A percentile compares a stretch with the other conserved stretches of the same genome.
Evolutionary conservation across 192 early-diverging fungal genomes (phyloP).

Genomic region (Chytriomyces hyalinus): DNA sequence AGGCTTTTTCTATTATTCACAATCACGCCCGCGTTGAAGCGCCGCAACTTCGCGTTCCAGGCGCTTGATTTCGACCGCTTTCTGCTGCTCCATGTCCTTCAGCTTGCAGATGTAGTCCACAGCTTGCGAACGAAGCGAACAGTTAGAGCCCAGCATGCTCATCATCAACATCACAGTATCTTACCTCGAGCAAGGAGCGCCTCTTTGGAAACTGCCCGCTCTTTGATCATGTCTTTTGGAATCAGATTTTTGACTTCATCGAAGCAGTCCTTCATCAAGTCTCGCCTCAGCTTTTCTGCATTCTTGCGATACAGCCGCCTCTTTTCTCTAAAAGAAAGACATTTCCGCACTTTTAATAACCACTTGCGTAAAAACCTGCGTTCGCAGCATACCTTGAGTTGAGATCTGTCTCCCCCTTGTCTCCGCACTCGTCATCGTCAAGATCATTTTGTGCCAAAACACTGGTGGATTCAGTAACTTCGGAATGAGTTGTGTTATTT

Average conservation of each 20-base stretch:
- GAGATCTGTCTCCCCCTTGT: too few relatives aligned
- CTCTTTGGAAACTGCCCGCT: not conserved
- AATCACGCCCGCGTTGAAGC: too few relatives aligned
- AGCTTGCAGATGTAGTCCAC: constrained; percentile 1
- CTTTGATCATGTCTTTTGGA: not conserved
- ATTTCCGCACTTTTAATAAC: too few relatives aligned
- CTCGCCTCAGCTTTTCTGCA: constrained; percentile 19
- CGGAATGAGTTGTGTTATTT: too few relatives aligned
- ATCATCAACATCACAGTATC: not conserved
- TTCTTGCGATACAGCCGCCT: constrained; percentile 18
- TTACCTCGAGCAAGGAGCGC: not conserved
- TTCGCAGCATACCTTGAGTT: too few relatives aligned
- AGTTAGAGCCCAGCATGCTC: too few relatives aligned
- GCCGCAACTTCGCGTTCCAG: not conserved
- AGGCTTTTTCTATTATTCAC: too few relatives aligned
- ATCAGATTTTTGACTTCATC: constrained; percentile 11
- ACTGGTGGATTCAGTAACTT: too few relatives aligned
- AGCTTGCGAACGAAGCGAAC: not conserved
- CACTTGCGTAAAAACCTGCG: too few relatives aligned
- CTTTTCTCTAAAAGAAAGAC: not conserved
- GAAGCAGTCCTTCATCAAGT: constrained; percentile 1
- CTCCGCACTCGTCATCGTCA: too few relatives aligned
- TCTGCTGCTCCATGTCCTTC: not conserved
- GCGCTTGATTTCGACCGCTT: not conserved
- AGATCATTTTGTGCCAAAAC: too few relatives aligned